Percentiles rank a stretch among this genome's conserved stretches.
phyloP scores from a whole-genome alignment of 1,284 basidiomycete species.

The Cystobasidium sp. region DNA sequence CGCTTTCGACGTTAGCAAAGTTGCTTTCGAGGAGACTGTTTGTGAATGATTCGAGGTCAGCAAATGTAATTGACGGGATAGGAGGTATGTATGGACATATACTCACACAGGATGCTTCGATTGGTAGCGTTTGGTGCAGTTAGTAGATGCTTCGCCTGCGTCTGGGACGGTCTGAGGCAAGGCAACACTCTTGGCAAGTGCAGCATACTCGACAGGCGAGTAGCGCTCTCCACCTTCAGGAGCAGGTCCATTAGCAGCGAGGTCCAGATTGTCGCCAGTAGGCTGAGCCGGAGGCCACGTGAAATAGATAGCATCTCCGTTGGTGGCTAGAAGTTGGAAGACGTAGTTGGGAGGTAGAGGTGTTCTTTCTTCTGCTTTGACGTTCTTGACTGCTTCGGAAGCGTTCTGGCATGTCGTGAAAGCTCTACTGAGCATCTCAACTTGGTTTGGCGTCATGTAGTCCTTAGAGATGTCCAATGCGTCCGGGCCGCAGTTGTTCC shows the following conservation, averaged over 20 bases:
- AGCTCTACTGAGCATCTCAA: conserved; percentile 43
- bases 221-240: conserved; percentile 64
- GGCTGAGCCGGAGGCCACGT: conserved; percentile 74
- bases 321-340: conserved; percentile 75
- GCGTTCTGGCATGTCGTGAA: conserved; percentile 48
- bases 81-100: no score
- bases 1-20: conserved; percentile 50
- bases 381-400: conserved; percentile 51
- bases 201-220: conserved; percentile 78
- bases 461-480: conserved; percentile 43
- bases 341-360: conserved; percentile 62
- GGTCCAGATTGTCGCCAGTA: conserved; percentile 28
- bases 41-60: background rate
- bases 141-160: conserved; percentile 76
- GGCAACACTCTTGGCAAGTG: conserved; percentile 77
- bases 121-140: conserved; percentile 88
- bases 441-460: conserved; percentile 46
- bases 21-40: conserved; percentile 47
- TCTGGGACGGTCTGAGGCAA: conserved; percentile 61
- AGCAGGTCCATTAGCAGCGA: conserved; percentile 41
- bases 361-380: conserved; percentile 48
- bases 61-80: background rate
- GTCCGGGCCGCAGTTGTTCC: conserved; percentile 82
- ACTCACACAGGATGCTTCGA: conserved; percentile 68
- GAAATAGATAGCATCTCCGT: conserved; percentile 68